phyloP scores from a whole-genome alignment of 2,329 filamentous ascomycete genomes.

The Amylocarpus encephaloides region DNA sequence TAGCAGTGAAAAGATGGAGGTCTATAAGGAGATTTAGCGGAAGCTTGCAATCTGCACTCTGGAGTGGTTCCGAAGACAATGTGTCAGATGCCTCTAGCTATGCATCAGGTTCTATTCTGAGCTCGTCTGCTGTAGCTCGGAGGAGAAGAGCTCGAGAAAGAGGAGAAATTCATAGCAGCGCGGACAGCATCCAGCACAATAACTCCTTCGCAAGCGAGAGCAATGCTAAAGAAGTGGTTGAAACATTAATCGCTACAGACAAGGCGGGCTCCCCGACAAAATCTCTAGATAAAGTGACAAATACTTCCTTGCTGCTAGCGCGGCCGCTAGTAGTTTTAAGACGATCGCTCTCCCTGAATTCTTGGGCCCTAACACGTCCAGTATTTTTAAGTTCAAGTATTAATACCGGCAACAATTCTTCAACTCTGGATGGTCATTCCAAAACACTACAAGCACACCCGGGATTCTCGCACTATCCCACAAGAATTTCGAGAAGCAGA shows the following conservation, averaged over 20 bases:
- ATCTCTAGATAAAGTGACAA: neutral
- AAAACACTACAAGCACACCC: constrained; percentile 1
- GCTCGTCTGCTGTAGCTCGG: constrained; percentile 19
- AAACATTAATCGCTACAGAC: neutral
- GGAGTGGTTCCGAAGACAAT: constrained; percentile 13
- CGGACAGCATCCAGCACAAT: constrained; percentile 14
- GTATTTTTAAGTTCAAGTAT: neutral
- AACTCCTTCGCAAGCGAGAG: neutral
- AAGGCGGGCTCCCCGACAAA: neutral
- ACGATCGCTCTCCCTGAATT: neutral
- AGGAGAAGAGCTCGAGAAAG: constrained; percentile 25
- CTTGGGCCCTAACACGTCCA: neutral
- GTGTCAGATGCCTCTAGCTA: constrained; percentile 9
- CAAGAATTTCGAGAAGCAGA: constrained; percentile 6
- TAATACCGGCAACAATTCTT: neutral
- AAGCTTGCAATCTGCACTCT: constrained; percentile 17
- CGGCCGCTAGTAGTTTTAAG: neutral
- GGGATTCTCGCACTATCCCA: constrained; percentile 12
- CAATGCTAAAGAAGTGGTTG: neutral
- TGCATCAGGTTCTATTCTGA: constrained; percentile 11
- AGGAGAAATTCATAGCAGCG: constrained; percentile 26
- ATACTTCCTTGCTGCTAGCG: neutral
- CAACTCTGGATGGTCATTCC: neutral
- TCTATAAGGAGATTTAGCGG: constrained; percentile 24
- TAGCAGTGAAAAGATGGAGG: constrained; percentile 28